Conservation (phyloP, 2,329 filamentous ascomycete genomes). For the Sphaerulina vaccinii region DNA sequence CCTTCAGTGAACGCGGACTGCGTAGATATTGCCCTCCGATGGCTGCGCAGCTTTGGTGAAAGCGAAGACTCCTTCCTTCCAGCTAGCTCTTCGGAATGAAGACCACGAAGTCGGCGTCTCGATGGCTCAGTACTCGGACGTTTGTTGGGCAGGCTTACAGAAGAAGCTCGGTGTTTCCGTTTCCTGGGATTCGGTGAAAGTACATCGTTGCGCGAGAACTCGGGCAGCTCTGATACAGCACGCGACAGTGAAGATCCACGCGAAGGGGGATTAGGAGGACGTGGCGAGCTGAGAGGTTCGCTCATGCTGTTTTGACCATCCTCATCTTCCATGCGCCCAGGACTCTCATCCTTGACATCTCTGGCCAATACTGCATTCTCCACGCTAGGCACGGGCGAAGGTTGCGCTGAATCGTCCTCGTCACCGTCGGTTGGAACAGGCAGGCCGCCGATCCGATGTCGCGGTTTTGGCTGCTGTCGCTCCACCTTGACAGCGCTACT, state of each 20-base stretch:
- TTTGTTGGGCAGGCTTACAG: slow-evolving; percentile 36
- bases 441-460: slow-evolving; percentile 34
- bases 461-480: slow-evolving; percentile 21
- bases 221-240: slow-evolving; percentile 33
- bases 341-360: slow-evolving; percentile 17
- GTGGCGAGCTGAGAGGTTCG: slow-evolving; percentile 35
- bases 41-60: slow-evolving; percentile 59
- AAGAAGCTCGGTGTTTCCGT: slow-evolving; percentile 40
- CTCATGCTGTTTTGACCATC: slow-evolving; percentile 21
- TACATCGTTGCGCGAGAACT: slow-evolving; percentile 22
- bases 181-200: slow-evolving; percentile 39
- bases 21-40: slow-evolving; percentile 64
- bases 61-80: slow-evolving; percentile 48
- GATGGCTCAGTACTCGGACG: slow-evolving; percentile 33
- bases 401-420: slow-evolving; percentile 32
- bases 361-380: slow-evolving; percentile 23
- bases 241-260: slow-evolving; percentile 29
- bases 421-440: slow-evolving; percentile 34
- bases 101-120: slow-evolving; percentile 29
- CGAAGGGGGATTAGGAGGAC: slow-evolving; percentile 27
- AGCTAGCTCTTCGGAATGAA: slow-evolving; percentile 31
- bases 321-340: background rate
- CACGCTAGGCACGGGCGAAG: slow-evolving; percentile 32
- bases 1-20: slow-evolving; percentile 59
- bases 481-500: slow-evolving; percentile 20